Conservation (phyloP, 1,284 basidiomycete genomes). For the Microbotryomycetes sp. region DNA sequence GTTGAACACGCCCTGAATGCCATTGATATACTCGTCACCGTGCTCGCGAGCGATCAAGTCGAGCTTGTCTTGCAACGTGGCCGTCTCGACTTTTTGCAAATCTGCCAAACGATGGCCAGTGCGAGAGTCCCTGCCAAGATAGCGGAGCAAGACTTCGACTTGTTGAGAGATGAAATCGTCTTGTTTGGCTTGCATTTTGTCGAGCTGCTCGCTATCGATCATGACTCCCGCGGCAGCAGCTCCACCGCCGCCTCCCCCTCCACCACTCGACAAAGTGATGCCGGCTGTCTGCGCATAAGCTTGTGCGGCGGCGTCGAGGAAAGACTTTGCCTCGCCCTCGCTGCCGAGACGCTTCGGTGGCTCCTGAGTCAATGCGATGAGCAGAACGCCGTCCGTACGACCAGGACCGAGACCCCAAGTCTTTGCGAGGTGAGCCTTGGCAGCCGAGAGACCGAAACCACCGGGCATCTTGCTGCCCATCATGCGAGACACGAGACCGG, state of each 20-base stretch:
- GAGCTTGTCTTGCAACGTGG: conserved; percentile 71
- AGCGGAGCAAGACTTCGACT: conserved; percentile 91
- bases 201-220: conserved; percentile 97
- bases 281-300: conserved; percentile 80
- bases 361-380: conserved; percentile 84
- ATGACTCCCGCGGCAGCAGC: conserved; percentile 42
- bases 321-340: conserved; percentile 85
- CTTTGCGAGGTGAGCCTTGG: conserved; percentile 81
- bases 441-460: conserved; percentile 92
- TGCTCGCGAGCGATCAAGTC: conserved; percentile 84
- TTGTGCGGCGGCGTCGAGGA: conserved; percentile 79
- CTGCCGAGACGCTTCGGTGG: conserved; percentile 87
- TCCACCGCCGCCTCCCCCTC: conserved; percentile 38
- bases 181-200: conserved; percentile 91
- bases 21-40: conserved; percentile 86
- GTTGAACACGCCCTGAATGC: conserved; percentile 89
- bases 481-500: conserved; percentile 80
- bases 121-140: conserved; percentile 86
- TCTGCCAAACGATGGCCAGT: conserved; percentile 84
- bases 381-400: conserved; percentile 82
- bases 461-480: conserved; percentile 96
- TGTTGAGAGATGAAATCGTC: conserved; percentile 87
- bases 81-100: conserved; percentile 65
- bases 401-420: conserved; percentile 85
- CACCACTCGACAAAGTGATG: conserved; percentile 66